Conservation (phyloP, 2,329 filamentous ascomycete genomes). For the Claviceps fusiformis region DNA sequence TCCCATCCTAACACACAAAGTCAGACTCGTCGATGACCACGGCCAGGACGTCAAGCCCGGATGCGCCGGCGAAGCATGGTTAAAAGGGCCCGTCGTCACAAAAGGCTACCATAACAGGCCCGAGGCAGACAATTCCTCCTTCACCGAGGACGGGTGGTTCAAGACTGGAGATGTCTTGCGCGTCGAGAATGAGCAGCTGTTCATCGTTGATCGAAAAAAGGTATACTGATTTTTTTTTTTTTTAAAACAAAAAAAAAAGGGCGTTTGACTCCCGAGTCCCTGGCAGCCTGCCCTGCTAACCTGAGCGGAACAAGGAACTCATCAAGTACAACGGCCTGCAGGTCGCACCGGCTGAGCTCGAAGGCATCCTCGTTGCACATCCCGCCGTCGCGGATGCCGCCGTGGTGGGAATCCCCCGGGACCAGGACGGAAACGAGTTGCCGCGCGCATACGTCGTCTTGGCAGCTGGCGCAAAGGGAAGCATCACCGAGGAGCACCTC, state of each 20-base stretch:
- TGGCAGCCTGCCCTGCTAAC: too few relatives aligned
- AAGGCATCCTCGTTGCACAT: slow-evolving; percentile 28
- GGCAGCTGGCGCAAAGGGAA: slow-evolving; percentile 10
- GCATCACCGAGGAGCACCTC: slow-evolving; percentile 12
- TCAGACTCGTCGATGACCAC: slow-evolving; percentile 25
- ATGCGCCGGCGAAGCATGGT: slow-evolving; percentile 46
- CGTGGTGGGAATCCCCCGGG: slow-evolving; percentile 42
- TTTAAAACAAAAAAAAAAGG: too few relatives aligned
- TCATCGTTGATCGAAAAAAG: too few relatives aligned
- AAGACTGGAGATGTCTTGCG: too few relatives aligned
- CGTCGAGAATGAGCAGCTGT: too few relatives aligned
- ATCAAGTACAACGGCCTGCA: slow-evolving; percentile 47
- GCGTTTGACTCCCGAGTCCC: too few relatives aligned
- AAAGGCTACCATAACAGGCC: slow-evolving; percentile 40
- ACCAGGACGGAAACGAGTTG: slow-evolving; percentile 28
- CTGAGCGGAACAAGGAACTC: slow-evolving; percentile 32
- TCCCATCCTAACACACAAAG: neutral
- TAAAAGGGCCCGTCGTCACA: slow-evolving; percentile 47
- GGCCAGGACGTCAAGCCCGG: slow-evolving; percentile 25
- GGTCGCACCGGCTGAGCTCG: slow-evolving; percentile 53
- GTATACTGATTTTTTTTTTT: neutral
- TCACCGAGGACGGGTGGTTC: too few relatives aligned
- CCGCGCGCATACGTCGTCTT: slow-evolving; percentile 29
- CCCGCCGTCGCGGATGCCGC: slow-evolving; percentile 40
- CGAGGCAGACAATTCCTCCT: too few relatives aligned